Evolutionary conservation across 1,139 yeast genomes (phyloP).

Genomic region (Fermentozyma sake): DNA sequence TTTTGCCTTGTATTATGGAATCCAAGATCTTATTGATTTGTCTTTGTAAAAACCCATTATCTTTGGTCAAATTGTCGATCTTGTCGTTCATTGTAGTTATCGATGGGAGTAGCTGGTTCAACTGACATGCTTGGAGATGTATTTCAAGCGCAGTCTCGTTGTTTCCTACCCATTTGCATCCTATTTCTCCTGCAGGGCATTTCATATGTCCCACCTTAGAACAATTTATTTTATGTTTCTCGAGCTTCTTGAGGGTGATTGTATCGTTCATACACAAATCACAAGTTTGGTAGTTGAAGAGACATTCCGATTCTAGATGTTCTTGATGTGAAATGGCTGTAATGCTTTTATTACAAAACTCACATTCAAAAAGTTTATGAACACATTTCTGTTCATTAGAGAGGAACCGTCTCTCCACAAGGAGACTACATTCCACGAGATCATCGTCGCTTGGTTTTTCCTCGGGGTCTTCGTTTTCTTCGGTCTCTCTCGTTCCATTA

Average conservation of each 20-base stretch:
- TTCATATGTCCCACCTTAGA: slow-evolving; percentile 25
- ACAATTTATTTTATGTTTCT: slow-evolving; percentile 34
- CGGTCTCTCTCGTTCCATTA: slow-evolving; percentile 19
- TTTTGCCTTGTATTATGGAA: slow-evolving; percentile 47
- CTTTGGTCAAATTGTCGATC: slow-evolving; percentile 9
- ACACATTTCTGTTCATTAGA: slow-evolving; percentile 20
- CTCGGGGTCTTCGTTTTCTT: slow-evolving; percentile 6
- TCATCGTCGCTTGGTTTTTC: slow-evolving; percentile 1
- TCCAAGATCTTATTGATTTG: slow-evolving; percentile 46
- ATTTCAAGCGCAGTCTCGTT: slow-evolving; percentile 37
- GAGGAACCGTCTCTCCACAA: slow-evolving; percentile 21
- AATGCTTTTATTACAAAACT: slow-evolving; percentile 33
- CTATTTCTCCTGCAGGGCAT: slow-evolving; percentile 40
- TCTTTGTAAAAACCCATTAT: slow-evolving; percentile 28
- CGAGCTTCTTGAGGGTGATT: slow-evolving; percentile 31
- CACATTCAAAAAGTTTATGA: slow-evolving; percentile 35
- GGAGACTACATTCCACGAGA: slow-evolving; percentile 9
- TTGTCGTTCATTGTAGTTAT: slow-evolving; percentile 15
- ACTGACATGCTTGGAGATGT: slow-evolving; percentile 33
- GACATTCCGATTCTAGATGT: slow-evolving; percentile 40
- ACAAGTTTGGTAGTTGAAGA: slow-evolving; percentile 35
- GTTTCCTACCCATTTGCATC: slow-evolving; percentile 39
- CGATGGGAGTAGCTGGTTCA: slow-evolving; percentile 29
- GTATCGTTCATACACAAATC: slow-evolving; percentile 38
- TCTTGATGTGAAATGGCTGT: slow-evolving; percentile 23